Evolutionary conservation across 2,329 filamentous ascomycete genomes (phyloP).

Genomic region (Ramichloridium luteum): DNA sequence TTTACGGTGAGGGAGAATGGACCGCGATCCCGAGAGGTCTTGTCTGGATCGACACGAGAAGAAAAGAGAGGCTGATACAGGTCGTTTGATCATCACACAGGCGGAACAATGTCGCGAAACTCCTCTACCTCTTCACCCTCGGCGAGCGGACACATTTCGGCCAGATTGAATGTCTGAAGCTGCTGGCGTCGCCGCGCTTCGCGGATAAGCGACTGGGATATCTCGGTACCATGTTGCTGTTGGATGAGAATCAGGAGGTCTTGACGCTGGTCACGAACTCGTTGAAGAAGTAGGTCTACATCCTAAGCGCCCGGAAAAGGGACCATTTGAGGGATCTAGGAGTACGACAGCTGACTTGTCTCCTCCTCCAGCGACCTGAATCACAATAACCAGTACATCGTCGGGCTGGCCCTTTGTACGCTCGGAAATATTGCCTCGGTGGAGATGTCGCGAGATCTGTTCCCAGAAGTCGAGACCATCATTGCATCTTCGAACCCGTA

Average conservation of each 20-base stretch:
- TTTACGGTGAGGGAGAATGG: slow-evolving; percentile 63
- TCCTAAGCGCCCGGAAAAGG: not conserved
- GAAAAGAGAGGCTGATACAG: too few species aligned
- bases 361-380: slow-evolving; percentile 65
- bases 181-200: slow-evolving; percentile 90
- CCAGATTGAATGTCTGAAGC: slow-evolving; percentile 97
- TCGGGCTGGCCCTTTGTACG: slow-evolving; percentile 89
- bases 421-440: slow-evolving; percentile 95
- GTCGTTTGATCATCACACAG: slow-evolving; percentile 35
- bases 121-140: slow-evolving; percentile 94
- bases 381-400: slow-evolving; percentile 96
- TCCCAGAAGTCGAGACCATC: slow-evolving; percentile 86
- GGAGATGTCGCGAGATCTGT: slow-evolving; percentile 96
- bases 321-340: not conserved
- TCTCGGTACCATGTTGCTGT: slow-evolving; percentile 83
- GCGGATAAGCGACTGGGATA: slow-evolving; percentile 96
- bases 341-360: not conserved
- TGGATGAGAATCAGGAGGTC: slow-evolving; percentile 98
- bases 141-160: slow-evolving; percentile 97
- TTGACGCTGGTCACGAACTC: slow-evolving; percentile 95
- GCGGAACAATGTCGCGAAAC: slow-evolving; percentile 96
- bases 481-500: slow-evolving; percentile 95
- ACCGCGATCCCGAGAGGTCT: too few species aligned
- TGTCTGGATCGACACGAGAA: too few species aligned
- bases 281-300: slow-evolving; percentile 68